Evolutionary conservation across 371 early-diverging fungal species (phyloP), one percentile per base, ranked within the genome.

Genomic region (Mucor ambiguus): DNA sequence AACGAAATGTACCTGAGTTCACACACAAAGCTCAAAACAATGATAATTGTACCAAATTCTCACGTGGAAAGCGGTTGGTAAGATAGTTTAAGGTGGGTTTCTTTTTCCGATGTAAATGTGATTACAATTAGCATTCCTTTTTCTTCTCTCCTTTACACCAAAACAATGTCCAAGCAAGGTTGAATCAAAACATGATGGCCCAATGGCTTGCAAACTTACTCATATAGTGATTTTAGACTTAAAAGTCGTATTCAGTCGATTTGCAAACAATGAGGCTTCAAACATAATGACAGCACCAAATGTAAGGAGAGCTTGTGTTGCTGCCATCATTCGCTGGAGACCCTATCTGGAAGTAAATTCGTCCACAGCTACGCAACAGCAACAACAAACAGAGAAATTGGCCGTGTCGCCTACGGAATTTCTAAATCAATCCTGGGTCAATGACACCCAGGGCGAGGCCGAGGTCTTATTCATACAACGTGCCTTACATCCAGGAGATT

Each of bases 401-500:
- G 18, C 48, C n/a, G 29, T 32, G 6, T n/a, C 52, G 3, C 54
- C 60, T 22, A 3, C 56, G 20, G 69, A 64, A 20, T 64, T 64
- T 6, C 26, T 69, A 2, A 46, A 60, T 29, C 49, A 64, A 41
- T 26, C 64, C 10, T 81, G 81, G 81, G 70, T 78, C 0, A 63
- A 68, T 14, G 60, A 71, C 37, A 44, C 49, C 10, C 68, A 63
- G 3, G 68, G 85, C 16, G 69, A 71, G 30, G 79, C 84, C 0
- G 90, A 92, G 70, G 64, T 92, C 11, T 70, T 92, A 12, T 89
- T 82, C 61, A 88, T 90, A 55, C 81, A 83, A 54, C 76, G 92
- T 29, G 90, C 90, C 0, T 80, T 81, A 33, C 79, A 84, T 46
- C 78, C 74, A 26, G 75, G 82, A 14, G 92, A 92, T 74, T 74